Percentiles rank a stretch among this genome's conserved stretches.
Evolutionary conservation across 1,139 yeast genomes (phyloP).

Genomic region (Magnusiomyces fungicola): DNA sequence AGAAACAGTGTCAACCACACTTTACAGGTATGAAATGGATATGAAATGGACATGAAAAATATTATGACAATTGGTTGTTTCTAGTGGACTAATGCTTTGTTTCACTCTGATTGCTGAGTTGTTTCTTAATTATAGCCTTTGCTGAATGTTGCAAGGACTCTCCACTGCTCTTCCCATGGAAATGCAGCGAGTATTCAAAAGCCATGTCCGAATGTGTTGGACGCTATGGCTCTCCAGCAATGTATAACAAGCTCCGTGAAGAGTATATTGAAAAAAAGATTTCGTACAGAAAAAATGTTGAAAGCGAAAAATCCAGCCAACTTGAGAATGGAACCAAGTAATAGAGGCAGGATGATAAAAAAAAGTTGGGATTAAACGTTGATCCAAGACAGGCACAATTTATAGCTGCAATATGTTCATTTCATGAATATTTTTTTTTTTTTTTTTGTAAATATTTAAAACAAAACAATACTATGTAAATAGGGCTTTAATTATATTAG

Average conservation of each 20-base stretch:
- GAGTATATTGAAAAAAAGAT: conserved; percentile 26
- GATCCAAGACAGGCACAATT: too few relatives aligned
- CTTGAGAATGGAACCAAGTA: too few relatives aligned
- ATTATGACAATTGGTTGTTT: conserved; percentile 22
- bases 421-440: too few relatives aligned
- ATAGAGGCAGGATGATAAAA: too few relatives aligned
- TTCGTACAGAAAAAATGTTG: conserved; percentile 3
- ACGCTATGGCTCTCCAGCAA: conserved; percentile 54
- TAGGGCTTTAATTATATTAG: too few relatives aligned
- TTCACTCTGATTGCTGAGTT: conserved; percentile 37
- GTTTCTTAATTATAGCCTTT: too few relatives aligned
- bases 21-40: conserved; percentile 38
- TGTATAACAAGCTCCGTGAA: conserved; percentile 63
- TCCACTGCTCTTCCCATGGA: conserved; percentile 51
- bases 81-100: conserved; percentile 32
- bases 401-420: too few relatives aligned
- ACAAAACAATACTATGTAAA: too few relatives aligned
- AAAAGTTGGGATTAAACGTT: too few relatives aligned
- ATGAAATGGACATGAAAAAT: too few relatives aligned
- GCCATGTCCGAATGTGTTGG: conserved; percentile 67
- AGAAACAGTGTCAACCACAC: conserved; percentile 60
- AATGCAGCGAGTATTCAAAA: conserved; percentile 50
- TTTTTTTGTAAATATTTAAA: too few relatives aligned
- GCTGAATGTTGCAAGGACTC: conserved; percentile 48
- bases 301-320: conserved; percentile 6